These are phyloP conservation scores for Meyerozyma athensensis DNA, from an alignment of 1,139 yeast species.

Conservation along the genomic window DNA sequence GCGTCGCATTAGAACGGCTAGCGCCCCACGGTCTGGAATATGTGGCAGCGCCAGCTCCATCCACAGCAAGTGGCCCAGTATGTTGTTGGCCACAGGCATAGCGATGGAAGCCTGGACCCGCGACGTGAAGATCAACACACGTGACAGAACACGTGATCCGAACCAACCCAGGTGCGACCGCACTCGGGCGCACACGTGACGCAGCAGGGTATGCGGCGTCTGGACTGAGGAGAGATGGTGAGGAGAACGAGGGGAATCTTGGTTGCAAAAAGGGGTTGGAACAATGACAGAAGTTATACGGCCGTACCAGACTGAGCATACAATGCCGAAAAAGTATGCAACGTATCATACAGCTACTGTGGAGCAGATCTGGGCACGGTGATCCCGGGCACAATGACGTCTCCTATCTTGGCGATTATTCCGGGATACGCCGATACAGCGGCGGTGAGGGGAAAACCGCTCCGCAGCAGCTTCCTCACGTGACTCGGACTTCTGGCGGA, in stretches of 20 bases:
- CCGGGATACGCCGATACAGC: not conserved
- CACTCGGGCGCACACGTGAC: too few species aligned
- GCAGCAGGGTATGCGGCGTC: too few species aligned
- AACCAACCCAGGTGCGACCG: not conserved
- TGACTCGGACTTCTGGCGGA: not conserved
- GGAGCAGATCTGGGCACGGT: too few species aligned
- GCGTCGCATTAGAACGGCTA: slow-evolving; percentile 7
- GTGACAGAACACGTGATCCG: not conserved
- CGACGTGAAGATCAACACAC: too few species aligned
- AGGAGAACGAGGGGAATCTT: not conserved
- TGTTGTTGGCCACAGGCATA: slow-evolving; percentile 9
- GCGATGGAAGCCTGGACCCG: too few species aligned
- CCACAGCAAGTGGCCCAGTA: slow-evolving; percentile 11
- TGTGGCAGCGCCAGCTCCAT: slow-evolving; percentile 9
- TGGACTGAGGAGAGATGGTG: slow-evolving; percentile 2
- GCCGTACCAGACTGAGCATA: not conserved
- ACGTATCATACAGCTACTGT: too few species aligned
- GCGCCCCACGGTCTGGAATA: slow-evolving; percentile 7
- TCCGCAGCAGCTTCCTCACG: not conserved
- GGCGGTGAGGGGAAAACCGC: slow-evolving; percentile 1
- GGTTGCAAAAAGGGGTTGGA: not conserved
- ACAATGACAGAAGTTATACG: not conserved
- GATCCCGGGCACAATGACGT: not conserved
- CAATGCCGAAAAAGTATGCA: too few species aligned
- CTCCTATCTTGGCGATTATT: not conserved